Percentiles rank a stretch among this genome's conserved stretches.
Conservation (phyloP, 73 alveolate species). For the Paramecium sexaurelia region DNA sequence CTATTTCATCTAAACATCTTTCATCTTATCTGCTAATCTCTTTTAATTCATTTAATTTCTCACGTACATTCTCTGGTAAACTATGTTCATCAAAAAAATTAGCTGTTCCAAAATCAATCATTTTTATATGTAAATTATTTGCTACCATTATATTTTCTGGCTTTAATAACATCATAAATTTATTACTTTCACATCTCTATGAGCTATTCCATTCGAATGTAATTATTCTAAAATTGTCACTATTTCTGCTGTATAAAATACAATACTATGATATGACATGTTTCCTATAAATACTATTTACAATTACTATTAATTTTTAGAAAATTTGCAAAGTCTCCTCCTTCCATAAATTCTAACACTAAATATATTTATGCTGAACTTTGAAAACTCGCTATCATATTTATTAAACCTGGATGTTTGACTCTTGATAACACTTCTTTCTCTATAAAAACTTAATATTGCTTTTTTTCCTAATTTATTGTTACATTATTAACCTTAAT, state of each 20-base stretch:
- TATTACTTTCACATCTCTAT: conserved; percentile 75
- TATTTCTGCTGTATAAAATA: conserved; percentile 73
- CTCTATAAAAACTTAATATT: conserved; percentile 60
- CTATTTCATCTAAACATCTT: neutral
- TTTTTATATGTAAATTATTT: conserved; percentile 49
- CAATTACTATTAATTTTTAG: conserved; percentile 60
- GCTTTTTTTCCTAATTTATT: conserved; percentile 47
- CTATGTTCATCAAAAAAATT: neutral
- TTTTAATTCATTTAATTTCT: conserved; percentile 38
- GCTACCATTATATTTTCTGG: conserved; percentile 64
- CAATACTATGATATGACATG: conserved; percentile 54
- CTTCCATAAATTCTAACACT: conserved; percentile 70
- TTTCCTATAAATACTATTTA: neutral
- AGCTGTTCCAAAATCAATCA: conserved; percentile 66
- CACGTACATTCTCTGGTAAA: conserved; percentile 14
- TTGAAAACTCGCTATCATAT: conserved; percentile 66
- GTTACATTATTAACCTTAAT: neutral
- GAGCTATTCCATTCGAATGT: conserved; percentile 72
- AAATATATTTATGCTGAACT: conserved; percentile 67
- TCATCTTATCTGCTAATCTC: neutral
- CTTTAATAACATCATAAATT: conserved; percentile 52
- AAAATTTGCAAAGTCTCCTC: conserved; percentile 73
- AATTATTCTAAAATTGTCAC: conserved; percentile 70
- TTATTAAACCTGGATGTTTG: conserved; percentile 71
- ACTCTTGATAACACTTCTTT: conserved; percentile 51